phyloP scores from a whole-genome alignment of 176 grass and related monocot species.

The Chloris gayana region DNA sequence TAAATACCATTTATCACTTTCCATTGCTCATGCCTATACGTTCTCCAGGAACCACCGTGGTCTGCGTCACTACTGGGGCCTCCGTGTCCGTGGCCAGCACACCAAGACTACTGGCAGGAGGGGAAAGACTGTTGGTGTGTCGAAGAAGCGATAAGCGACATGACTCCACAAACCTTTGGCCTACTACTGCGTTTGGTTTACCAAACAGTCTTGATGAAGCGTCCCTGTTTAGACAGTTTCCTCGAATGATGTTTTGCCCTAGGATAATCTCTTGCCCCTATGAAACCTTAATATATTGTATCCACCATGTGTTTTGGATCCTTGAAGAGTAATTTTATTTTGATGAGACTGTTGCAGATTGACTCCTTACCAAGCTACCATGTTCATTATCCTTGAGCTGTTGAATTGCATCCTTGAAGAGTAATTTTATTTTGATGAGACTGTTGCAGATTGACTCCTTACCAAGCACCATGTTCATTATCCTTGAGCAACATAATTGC shows the following conservation, averaged over 20 bases:
- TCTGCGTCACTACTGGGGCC: conserved; percentile 95
- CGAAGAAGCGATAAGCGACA: conserved; percentile 82
- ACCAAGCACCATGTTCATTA: not conserved
- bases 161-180: not conserved
- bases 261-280: conserved; percentile 28
- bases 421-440: conserved; percentile 35
- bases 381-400: not conserved
- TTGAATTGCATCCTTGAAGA: conserved; percentile 3
- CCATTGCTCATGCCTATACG: not conserved
- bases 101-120: conserved; percentile 94
- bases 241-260: conserved; percentile 30
- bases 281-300: conserved; percentile 48
- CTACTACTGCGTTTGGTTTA: conserved; percentile 1
- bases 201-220: not conserved
- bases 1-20: not conserved
- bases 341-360: not conserved
- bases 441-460: not conserved
- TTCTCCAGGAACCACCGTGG: conserved; percentile 84
- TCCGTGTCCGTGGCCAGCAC: conserved; percentile 93
- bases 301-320: conserved; percentile 18
- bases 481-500: not conserved
- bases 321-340: conserved; percentile 39
- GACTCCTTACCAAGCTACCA: not conserved
- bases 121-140: conserved; percentile 98
- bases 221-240: conserved; percentile 13